Conservation (phyloP, 257 asterid genomes). For the Nicotiana tomentosiformis region DNA sequence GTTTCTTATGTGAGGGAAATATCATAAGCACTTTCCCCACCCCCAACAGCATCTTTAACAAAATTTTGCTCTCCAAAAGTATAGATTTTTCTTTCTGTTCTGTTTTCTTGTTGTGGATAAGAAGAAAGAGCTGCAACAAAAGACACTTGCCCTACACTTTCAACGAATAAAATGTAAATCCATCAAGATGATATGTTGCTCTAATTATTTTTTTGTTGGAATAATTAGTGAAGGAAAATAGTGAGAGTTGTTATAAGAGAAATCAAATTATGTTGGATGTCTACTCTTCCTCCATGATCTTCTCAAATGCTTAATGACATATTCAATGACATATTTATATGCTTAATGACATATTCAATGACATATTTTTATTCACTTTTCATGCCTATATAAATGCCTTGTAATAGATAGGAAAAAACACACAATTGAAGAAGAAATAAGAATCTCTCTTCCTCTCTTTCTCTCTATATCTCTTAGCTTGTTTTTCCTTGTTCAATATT, state of each 20-base stretch:
- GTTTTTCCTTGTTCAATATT: too few relatives aligned
- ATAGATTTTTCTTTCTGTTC: neutral
- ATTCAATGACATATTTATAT: too few relatives aligned
- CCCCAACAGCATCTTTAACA: neutral
- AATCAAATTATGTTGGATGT: too few relatives aligned
- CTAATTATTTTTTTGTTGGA: neutral
- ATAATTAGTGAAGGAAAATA: neutral
- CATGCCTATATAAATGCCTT: too few relatives aligned
- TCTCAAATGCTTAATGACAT: too few relatives aligned
- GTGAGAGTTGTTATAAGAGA: neutral
- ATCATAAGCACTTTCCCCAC: constrained; percentile 15
- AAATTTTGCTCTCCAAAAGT: neutral
- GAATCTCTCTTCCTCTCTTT: too few relatives aligned
- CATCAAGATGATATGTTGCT: neutral
- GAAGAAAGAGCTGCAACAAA: neutral
- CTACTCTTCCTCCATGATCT: too few relatives aligned
- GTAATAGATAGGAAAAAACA: too few relatives aligned
- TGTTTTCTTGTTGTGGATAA: constrained; percentile 3
- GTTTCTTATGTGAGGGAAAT: constrained; percentile 20
- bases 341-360: too few relatives aligned
- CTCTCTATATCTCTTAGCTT: too few relatives aligned
- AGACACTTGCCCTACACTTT: neutral
- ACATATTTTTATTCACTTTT: too few relatives aligned
- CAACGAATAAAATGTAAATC: neutral
- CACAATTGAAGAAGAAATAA: too few relatives aligned